Percentiles rank a stretch among this genome's conserved stretches.
Evolutionary conservation across 2,329 filamentous ascomycete species (phyloP).

Genomic region (Apiospora malaysiana): DNA sequence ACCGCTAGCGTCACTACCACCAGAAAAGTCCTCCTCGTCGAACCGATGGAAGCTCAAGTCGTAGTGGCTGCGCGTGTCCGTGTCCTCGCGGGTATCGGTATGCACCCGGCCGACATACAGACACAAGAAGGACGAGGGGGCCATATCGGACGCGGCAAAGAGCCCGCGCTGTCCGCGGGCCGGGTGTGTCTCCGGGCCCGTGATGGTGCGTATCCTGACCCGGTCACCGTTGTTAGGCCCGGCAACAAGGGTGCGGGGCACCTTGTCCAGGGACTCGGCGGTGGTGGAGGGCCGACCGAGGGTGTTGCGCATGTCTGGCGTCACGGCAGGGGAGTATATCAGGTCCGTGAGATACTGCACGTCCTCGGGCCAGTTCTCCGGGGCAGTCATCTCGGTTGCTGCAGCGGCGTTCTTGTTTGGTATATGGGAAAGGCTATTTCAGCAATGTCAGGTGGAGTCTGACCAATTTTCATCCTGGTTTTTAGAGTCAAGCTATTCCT

Average conservation of each 20-base stretch:
- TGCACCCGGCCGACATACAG: slow-evolving; percentile 12
- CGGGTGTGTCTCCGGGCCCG: not conserved
- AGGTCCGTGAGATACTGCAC: slow-evolving; percentile 13
- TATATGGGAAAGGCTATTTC: not conserved
- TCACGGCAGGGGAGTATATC: slow-evolving; percentile 1
- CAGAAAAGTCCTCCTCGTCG: not conserved
- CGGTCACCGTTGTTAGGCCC: not conserved
- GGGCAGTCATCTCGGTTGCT: not conserved
- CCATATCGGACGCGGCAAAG: slow-evolving; percentile 5
- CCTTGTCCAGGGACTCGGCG: slow-evolving; percentile 7
- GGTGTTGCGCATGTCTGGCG: slow-evolving; percentile 9
- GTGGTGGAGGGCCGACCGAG: slow-evolving; percentile 5
- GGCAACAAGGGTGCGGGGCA: not conserved
- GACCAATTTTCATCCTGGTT: not conserved
- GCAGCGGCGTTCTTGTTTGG: not conserved
- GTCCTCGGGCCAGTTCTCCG: slow-evolving; percentile 16
- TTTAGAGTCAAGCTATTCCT: not conserved
- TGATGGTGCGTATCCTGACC: slow-evolving; percentile 2
- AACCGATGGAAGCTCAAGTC: slow-evolving; percentile 7
- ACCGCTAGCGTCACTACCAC: not conserved
- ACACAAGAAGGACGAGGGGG: not conserved
- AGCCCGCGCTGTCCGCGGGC: slow-evolving; percentile 5
- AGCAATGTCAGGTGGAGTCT: not conserved
- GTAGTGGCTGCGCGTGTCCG: slow-evolving; percentile 15
- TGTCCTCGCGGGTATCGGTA: slow-evolving; percentile 4